phyloP scores from a whole-genome alignment of 164 flowering plant genomes.

The Pachysandra terminalis region DNA sequence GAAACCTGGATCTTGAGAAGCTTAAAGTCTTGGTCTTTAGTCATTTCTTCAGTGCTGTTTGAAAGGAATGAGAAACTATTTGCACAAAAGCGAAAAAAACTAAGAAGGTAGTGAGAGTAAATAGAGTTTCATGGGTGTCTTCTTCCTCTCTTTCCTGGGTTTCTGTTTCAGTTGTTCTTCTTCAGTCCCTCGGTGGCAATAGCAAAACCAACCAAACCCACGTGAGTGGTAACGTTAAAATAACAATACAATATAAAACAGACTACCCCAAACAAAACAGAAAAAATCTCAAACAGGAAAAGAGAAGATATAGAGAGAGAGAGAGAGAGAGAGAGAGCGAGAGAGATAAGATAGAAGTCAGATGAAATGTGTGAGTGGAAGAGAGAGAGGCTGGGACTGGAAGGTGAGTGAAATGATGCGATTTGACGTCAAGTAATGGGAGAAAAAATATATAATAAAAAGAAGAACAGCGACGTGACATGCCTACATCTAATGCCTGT shows the following conservation, averaged over 20 bases:
- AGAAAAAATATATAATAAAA: too few relatives aligned
- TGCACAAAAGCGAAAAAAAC: slow-evolving; percentile 9
- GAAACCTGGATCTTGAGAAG: slow-evolving; percentile 80
- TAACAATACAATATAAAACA: background rate
- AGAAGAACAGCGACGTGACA: slow-evolving; percentile 47
- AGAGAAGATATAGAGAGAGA: background rate
- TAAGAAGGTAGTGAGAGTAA: slow-evolving; percentile 13
- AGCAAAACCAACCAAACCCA: slow-evolving; percentile 21
- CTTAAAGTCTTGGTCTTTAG: slow-evolving; percentile 79
- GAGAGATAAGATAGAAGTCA: background rate
- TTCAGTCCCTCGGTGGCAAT: too few relatives aligned
- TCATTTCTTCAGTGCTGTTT: slow-evolving; percentile 43
- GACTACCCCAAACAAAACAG: background rate
- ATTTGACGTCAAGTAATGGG: slow-evolving; percentile 46
- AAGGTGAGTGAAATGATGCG: slow-evolving; percentile 42
- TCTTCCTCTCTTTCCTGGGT: slow-evolving; percentile 4
- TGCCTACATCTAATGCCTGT: slow-evolving; percentile 26
- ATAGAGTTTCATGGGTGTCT: slow-evolving; percentile 18
- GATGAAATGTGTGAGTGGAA: too few relatives aligned
- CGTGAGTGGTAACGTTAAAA: slow-evolving; percentile 19
- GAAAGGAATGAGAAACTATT: slow-evolving; percentile 14
- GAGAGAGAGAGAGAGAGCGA: background rate
- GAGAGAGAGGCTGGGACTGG: slow-evolving; percentile 3
- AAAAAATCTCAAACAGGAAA: background rate
- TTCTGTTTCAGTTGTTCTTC: slow-evolving; percentile 1